phyloP scores from a whole-genome alignment of 164 flowering plant species.

The Tetracentron sinense region DNA sequence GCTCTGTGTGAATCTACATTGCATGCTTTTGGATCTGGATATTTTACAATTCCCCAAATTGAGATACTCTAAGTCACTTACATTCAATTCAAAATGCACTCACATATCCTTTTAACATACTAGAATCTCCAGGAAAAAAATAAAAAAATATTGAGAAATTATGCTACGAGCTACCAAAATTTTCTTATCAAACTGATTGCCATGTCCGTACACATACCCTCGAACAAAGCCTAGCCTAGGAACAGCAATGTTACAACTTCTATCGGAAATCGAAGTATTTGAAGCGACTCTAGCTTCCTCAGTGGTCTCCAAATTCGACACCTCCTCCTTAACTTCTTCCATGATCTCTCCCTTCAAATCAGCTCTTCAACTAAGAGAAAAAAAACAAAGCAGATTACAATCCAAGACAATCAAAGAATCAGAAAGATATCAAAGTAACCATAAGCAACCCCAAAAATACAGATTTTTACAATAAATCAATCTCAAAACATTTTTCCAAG shows the following conservation, averaged over 20 bases:
- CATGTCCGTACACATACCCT: slow-evolving; percentile 17
- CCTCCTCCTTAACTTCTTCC: slow-evolving; percentile 22
- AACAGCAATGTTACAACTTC: slow-evolving; percentile 23
- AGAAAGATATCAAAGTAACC: too few relatives aligned
- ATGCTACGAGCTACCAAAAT: too few relatives aligned
- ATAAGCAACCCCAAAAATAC: not conserved
- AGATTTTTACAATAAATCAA: not conserved
- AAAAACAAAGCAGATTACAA: not conserved
- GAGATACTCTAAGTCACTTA: too few relatives aligned
- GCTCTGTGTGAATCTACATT: too few relatives aligned
- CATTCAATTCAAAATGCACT: too few relatives aligned
- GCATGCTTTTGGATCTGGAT: too few relatives aligned
- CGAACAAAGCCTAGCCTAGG: slow-evolving; percentile 18
- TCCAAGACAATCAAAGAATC: not conserved
- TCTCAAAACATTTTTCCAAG: too few relatives aligned
- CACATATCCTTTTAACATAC: too few relatives aligned
- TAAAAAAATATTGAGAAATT: too few relatives aligned
- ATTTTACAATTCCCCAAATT: too few relatives aligned
- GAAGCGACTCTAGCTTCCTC: slow-evolving; percentile 19
- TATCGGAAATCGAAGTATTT: slow-evolving; percentile 24
- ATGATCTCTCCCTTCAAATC: slow-evolving; percentile 13
- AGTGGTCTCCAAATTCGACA: slow-evolving; percentile 10
- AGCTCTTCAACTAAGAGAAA: not conserved
- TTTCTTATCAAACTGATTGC: not conserved
- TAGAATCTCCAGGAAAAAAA: too few relatives aligned